A percentile compares a stretch with the other conserved stretches of the same genome.
Evolutionary conservation across 2,329 filamentous ascomycete species (phyloP).

Genomic region (Ilyonectria sp.): DNA sequence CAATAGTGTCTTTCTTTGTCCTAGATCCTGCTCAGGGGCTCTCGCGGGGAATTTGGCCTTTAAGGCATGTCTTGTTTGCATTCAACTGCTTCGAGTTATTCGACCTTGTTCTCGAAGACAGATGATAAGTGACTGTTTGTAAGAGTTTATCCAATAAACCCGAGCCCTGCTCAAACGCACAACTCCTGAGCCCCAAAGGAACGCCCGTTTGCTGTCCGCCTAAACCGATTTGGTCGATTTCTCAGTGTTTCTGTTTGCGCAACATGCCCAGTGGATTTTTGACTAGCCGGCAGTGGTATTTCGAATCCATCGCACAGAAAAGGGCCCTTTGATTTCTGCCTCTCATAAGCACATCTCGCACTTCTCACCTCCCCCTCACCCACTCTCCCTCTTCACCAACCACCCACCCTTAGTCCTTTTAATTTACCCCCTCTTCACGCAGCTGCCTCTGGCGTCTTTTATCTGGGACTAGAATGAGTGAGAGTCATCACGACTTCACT

Average conservation of each 20-base stretch:
- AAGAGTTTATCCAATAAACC: neutral
- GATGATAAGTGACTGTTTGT: neutral
- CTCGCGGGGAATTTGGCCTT: neutral
- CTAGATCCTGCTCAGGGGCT: neutral
- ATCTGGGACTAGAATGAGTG: constrained; percentile 25
- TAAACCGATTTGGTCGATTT: constrained; percentile 1
- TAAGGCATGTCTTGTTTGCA: neutral
- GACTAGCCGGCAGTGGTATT: neutral
- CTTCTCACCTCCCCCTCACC: constrained; percentile 1
- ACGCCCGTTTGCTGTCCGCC: constrained; percentile 6
- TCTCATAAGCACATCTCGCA: neutral
- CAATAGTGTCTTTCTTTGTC: neutral
- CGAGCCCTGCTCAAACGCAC: neutral
- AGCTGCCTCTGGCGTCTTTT: constrained; percentile 11
- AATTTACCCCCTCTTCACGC: neutral
- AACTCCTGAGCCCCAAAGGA: neutral
- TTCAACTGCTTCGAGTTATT: neutral
- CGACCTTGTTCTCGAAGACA: neutral
- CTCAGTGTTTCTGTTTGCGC: constrained; percentile 17
- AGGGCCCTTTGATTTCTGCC: neutral
- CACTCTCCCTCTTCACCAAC: neutral
- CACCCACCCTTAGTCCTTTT: neutral
- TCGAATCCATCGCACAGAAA: constrained; percentile 9
- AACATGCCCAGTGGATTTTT: neutral
- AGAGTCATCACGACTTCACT: neutral